Conservation (phyloP, 768 basidiomycete species). For the Phylloporus sp. region DNA sequence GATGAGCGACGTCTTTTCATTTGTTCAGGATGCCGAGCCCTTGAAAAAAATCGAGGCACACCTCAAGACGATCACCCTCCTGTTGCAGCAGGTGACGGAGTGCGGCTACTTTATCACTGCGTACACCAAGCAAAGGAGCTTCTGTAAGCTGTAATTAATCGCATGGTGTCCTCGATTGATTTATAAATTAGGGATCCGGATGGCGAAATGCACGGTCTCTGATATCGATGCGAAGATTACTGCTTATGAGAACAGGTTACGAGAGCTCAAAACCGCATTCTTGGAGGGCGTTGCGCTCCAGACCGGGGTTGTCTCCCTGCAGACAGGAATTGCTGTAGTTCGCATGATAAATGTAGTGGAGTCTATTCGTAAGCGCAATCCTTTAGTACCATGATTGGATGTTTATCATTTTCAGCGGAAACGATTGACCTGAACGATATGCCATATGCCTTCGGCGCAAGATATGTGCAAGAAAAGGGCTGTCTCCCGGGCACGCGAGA, state of each 20-base stretch:
- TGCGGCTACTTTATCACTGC: background rate
- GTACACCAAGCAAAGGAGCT: background rate
- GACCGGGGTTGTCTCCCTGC: too few species aligned
- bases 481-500: constrained; percentile 1
- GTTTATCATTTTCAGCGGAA: background rate
- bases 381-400: background rate
- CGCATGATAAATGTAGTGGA: too few species aligned
- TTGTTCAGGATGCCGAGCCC: background rate
- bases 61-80: background rate
- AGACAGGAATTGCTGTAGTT: too few species aligned
- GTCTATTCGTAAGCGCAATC: background rate
- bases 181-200: background rate
- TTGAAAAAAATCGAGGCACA: background rate
- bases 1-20: background rate
- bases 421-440: constrained; percentile 5
- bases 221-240: background rate
- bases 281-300: background rate
- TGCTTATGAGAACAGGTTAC: background rate
- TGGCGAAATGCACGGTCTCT: background rate
- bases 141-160: too few species aligned
- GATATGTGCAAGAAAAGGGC: constrained; percentile 3
- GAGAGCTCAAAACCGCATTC: background rate
- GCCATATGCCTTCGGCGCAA: constrained; percentile 7
- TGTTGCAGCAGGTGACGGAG: background rate
- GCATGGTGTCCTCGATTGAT: too few species aligned